A percentile compares a stretch with the other conserved stretches of the same genome.
phyloP scores from a whole-genome alignment of 371 early-diverging fungal genomes.

The Mortierella sp. region DNA sequence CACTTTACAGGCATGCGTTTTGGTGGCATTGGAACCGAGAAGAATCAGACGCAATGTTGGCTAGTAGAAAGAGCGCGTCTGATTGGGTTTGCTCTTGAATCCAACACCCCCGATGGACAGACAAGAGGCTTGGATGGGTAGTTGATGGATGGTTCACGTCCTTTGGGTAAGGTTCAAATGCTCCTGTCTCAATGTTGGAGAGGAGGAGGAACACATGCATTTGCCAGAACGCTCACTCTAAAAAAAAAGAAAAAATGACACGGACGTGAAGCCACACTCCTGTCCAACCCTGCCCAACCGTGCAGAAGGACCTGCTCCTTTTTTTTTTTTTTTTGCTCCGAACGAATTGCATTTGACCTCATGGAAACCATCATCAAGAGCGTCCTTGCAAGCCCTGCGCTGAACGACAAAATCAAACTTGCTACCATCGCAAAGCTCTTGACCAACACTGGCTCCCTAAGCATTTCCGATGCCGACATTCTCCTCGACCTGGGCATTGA shows the following conservation, averaged over 20 bases:
- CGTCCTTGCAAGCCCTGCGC: conserved; percentile 20
- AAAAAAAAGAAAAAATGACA: too few relatives aligned
- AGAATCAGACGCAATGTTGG: background rate
- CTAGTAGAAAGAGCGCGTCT: background rate
- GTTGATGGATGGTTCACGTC: too few relatives aligned
- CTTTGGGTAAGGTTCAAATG: too few relatives aligned
- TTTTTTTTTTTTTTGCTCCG: background rate
- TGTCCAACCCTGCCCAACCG: background rate
- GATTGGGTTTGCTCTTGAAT: background rate
- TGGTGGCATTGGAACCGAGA: conserved; percentile 41
- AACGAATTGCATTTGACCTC: background rate
- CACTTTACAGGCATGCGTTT: conserved; percentile 28
- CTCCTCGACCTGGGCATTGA: conserved; percentile 33
- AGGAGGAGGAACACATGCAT: too few relatives aligned
- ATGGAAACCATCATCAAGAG: conserved; percentile 47
- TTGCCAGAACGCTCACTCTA: too few relatives aligned
- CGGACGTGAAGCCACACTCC: background rate
- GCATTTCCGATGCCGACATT: conserved; percentile 20
- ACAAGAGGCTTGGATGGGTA: too few relatives aligned
- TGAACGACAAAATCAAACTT: conserved; percentile 25
- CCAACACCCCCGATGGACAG: too few relatives aligned
- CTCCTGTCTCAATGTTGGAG: too few relatives aligned
- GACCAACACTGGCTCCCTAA: background rate
- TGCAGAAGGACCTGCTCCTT: background rate
- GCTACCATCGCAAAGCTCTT: conserved; percentile 20